phyloP scores from a whole-genome alignment of 345 rosid genomes.

The Populus tremula region DNA sequence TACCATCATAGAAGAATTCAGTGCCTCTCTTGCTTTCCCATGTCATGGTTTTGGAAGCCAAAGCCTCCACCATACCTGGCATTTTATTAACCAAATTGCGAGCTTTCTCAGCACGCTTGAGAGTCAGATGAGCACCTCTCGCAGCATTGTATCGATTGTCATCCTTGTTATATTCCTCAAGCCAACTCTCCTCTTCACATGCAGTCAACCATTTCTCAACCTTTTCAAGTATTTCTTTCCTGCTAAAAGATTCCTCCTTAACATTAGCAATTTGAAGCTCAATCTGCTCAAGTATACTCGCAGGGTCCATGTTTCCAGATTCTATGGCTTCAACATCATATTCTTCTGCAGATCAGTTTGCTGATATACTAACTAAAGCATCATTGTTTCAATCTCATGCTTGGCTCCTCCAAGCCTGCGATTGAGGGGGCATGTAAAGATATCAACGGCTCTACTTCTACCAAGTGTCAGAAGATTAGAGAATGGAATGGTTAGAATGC shows the following conservation, averaged over 20 bases:
- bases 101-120: constrained; percentile 98
- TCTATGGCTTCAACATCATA: constrained; percentile 69
- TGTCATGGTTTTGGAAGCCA: constrained; percentile 71
- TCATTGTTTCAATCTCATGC: no score
- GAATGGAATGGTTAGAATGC: no score
- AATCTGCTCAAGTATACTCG: constrained; percentile 63
- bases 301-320: constrained; percentile 73
- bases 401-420: no score
- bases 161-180: constrained; percentile 98
- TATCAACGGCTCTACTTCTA: no score
- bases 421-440: no score
- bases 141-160: constrained; percentile 96
- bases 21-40: constrained; percentile 88
- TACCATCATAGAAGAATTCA: constrained; percentile 87
- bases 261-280: constrained; percentile 79
- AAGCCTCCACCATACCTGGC: constrained; percentile 94
- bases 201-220: constrained; percentile 94
- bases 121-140: constrained; percentile 90
- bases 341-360: constrained; percentile 40
- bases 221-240: constrained; percentile 90
- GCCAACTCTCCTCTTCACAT: constrained; percentile 97
- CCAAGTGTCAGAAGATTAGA: no score
- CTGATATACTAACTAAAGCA: no score
- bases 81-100: constrained; percentile 86
- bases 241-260: constrained; percentile 85